Evolutionary conservation across 1,139 yeast genomes (phyloP), one percentile per base, ranked within the genome.

Genomic region (Saccharomyces hybrid): DNA sequence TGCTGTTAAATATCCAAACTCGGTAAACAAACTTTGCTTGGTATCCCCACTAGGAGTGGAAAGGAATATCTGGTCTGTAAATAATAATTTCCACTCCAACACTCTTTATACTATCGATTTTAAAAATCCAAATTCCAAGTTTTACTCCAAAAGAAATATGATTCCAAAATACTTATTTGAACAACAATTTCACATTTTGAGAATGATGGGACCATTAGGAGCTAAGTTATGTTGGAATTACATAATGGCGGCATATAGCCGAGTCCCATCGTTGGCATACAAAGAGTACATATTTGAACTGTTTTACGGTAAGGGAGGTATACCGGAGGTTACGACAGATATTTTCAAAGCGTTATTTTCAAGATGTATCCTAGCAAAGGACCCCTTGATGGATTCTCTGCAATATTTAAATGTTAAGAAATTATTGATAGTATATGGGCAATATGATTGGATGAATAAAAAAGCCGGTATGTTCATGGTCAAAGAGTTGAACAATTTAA

Each of bases 21-120:
- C 78, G 2, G 77, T 90, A 16, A 73, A 79, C 27, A 80, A 81
- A 58, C 74, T 91, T 57, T 77, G 88, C 28, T 74, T 91, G 42
- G 82, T 88, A 2, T 86, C 95, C 1, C 98, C 98, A 0, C 95
- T 90, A 0, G 97, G 97, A 0, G 86, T 90, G 13, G 95, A 88
- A 60, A 74, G 88, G 52, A 89, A 82, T 55, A 80, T 84, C 0
- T 83, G 78, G 64, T 83, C 89, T 0, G 72, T 84, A 2, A 77
- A 80, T 28, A 79, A 81, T 55, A 75, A 58, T 9, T 53, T 62
- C 42, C 34, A 57, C 5, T 49, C 57, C 25, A 53, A 61, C 31
- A 54, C 53, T 3, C 47, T 46, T 1, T 63, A 63, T 50, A 50
- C 51, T 6, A 53, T 59, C 28, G 59, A 62, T 14, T 54, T 50